These are phyloP conservation scores for Penicillium sp. DNA, from an alignment of 2,329 filamentous ascomycete genomes.

Conservation along the genomic window DNA sequence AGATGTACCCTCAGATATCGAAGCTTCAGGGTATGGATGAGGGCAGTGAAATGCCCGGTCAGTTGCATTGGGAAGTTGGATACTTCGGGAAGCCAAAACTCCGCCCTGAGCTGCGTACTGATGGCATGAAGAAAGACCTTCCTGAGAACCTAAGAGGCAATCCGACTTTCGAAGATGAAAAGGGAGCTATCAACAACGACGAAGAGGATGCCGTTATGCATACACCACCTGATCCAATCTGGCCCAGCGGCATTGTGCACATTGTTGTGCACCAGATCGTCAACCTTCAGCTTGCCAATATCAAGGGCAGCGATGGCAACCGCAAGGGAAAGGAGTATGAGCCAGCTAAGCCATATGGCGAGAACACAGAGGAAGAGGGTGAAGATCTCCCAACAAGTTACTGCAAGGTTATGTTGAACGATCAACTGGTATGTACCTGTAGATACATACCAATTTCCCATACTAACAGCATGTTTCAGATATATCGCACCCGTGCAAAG, in stretches of 20 bases:
- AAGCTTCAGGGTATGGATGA: conserved; percentile 79
- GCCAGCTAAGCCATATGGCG: conserved; percentile 79
- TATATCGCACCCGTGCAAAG: conserved; percentile 93
- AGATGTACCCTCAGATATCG: conserved; percentile 87
- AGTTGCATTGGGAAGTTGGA: conserved; percentile 93
- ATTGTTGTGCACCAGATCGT: conserved; percentile 92
- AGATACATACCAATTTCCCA: background rate
- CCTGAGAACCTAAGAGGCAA: conserved; percentile 71
- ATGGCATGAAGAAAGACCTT: conserved; percentile 77
- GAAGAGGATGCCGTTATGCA: conserved; percentile 82
- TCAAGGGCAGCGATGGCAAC: conserved; percentile 79
- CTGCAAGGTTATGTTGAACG: conserved; percentile 87
- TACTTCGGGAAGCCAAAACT: conserved; percentile 92
- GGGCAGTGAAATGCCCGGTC: conserved; percentile 84
- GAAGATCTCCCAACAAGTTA: conserved; percentile 83
- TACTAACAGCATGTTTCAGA: conserved; percentile 32
- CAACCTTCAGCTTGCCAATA: conserved; percentile 85
- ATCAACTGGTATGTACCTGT: conserved; percentile 61
- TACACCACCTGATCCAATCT: conserved; percentile 92
- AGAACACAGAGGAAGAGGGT: conserved; percentile 79
- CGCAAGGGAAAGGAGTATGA: conserved; percentile 84
- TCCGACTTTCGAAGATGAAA: conserved; percentile 80
- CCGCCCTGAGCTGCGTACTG: conserved; percentile 76
- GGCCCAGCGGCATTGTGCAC: conserved; percentile 86
- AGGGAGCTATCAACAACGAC: conserved; percentile 68